These are phyloP conservation scores for Wickerhamiella parazyma DNA, from an alignment of 805 yeast genomes.

Conservation along the genomic window DNA sequence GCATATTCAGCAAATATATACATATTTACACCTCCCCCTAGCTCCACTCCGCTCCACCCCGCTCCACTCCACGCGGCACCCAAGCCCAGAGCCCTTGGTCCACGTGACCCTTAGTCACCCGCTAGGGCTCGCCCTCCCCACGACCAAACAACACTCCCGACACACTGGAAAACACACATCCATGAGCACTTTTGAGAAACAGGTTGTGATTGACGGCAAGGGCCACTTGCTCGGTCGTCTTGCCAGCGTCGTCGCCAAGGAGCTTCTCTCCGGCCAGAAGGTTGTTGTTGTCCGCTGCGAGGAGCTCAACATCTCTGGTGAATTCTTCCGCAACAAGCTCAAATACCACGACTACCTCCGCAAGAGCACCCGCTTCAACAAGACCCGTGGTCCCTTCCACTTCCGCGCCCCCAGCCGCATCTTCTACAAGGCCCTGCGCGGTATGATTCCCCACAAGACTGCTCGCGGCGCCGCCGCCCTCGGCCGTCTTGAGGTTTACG, in stretches of 20 bases:
- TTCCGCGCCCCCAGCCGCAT: slow-evolving; percentile 99
- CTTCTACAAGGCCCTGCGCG: slow-evolving; percentile 98
- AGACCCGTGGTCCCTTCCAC: slow-evolving; percentile 99
- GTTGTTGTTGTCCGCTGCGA: slow-evolving; percentile 94
- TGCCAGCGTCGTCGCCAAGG: slow-evolving; percentile 97
- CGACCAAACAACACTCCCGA: slow-evolving; percentile 7
- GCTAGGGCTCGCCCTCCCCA: slow-evolving; percentile 2
- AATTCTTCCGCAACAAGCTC: slow-evolving; percentile 99
- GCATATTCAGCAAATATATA: too few species aligned
- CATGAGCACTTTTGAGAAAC: slow-evolving; percentile 75
- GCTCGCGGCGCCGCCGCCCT: slow-evolving; percentile 99
- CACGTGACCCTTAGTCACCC: background rate
- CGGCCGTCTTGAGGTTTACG: slow-evolving; percentile 98
- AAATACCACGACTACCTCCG: slow-evolving; percentile 99
- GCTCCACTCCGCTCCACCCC: too few species aligned
- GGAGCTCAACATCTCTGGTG: slow-evolving; percentile 98
- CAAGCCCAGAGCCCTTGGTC: too few species aligned
- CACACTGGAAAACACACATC: slow-evolving; percentile 9
- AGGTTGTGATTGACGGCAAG: slow-evolving; percentile 85
- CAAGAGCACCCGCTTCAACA: slow-evolving; percentile 98
- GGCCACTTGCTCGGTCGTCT: slow-evolving; percentile 99
- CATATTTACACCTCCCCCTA: too few species aligned
- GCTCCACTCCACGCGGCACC: too few species aligned
- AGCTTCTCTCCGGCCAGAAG: slow-evolving; percentile 95
- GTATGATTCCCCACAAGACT: slow-evolving; percentile 99